Conservation (phyloP, 139 green algal genomes). For the Cymbomonas tetramitiformis region DNA sequence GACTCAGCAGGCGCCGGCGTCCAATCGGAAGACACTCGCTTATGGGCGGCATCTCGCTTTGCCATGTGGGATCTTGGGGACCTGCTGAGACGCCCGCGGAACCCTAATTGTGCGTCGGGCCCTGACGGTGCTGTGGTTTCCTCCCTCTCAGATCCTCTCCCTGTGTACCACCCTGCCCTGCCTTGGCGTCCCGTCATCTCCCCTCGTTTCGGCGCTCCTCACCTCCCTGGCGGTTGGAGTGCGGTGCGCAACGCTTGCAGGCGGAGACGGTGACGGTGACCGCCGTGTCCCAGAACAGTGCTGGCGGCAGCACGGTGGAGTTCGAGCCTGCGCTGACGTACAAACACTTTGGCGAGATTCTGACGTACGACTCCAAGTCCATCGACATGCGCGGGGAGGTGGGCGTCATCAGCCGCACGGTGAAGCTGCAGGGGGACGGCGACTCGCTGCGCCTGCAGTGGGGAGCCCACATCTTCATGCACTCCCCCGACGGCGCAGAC, state of each 20-base stretch:
- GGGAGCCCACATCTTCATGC: conserved; percentile 32
- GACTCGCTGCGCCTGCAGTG: conserved; percentile 21
- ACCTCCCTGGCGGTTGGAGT: conserved; percentile 37
- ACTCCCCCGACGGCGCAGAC: too few species aligned
- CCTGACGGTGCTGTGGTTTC: too few species aligned
- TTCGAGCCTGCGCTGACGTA: neutral
- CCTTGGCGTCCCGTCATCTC: too few species aligned
- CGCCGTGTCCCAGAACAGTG: conserved; percentile 27
- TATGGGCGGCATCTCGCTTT: too few species aligned
- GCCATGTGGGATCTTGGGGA: too few species aligned
- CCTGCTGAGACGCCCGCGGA: too few species aligned
- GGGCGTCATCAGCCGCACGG: conserved; percentile 10
- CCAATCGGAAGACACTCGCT: too few species aligned
- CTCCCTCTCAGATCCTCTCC: too few species aligned
- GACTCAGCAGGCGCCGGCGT: too few species aligned
- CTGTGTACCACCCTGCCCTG: too few species aligned
- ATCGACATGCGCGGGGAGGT: conserved; percentile 21
- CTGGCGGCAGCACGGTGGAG: neutral
- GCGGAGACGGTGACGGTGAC: conserved; percentile 35
- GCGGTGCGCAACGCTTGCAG: conserved; percentile 30
- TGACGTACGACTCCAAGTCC: neutral
- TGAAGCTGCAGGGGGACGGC: conserved; percentile 30
- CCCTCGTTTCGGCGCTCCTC: too few species aligned
- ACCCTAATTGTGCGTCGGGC: too few species aligned
- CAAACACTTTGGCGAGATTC: conserved; percentile 11